These are phyloP conservation scores for Trichosporon sp. DNA, from an alignment of 1,284 basidiomycete genomes.

Conservation along the genomic window DNA sequence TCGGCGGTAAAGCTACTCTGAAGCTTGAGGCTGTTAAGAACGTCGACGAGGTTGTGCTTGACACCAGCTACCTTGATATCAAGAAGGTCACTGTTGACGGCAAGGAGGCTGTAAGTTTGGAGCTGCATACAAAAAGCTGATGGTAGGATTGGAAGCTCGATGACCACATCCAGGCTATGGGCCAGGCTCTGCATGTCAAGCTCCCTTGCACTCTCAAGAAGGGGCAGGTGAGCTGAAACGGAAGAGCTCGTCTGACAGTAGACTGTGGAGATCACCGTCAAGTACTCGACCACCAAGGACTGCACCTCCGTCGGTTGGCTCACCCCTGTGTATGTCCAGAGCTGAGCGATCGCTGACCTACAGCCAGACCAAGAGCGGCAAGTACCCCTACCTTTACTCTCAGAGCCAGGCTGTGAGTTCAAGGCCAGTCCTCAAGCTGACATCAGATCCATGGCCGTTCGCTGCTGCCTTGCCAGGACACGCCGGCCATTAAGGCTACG, in stretches of 20 bases:
- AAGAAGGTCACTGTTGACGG: constrained; percentile 57
- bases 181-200: constrained; percentile 44
- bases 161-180: constrained; percentile 44
- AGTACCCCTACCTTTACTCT: constrained; percentile 83
- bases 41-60: constrained; percentile 67
- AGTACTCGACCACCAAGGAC: constrained; percentile 67
- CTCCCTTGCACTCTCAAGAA: constrained; percentile 31
- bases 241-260: constrained; percentile 47
- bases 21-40: constrained; percentile 53
- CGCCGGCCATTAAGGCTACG: constrained; percentile 53
- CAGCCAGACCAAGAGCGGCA: constrained; percentile 83
- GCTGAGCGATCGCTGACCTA: not conserved
- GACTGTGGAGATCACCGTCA: constrained; percentile 57
- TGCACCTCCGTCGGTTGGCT: constrained; percentile 93
- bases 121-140: constrained; percentile 1
- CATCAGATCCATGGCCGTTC: constrained; percentile 67
- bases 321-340: constrained; percentile 60
- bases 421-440: constrained; percentile 19
- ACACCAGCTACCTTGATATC: constrained; percentile 70
- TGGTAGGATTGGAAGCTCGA: constrained; percentile 56
- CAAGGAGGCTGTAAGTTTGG: constrained; percentile 50
- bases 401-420: constrained; percentile 71
- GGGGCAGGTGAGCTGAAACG: constrained; percentile 47
- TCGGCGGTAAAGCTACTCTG: constrained; percentile 68
- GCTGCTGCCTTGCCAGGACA: constrained; percentile 67